Percentiles rank a stretch among this genome's conserved stretches.
Conservation (phyloP, 2,329 filamentous ascomycete species). For the Colletotrichum lindemuthianum region DNA sequence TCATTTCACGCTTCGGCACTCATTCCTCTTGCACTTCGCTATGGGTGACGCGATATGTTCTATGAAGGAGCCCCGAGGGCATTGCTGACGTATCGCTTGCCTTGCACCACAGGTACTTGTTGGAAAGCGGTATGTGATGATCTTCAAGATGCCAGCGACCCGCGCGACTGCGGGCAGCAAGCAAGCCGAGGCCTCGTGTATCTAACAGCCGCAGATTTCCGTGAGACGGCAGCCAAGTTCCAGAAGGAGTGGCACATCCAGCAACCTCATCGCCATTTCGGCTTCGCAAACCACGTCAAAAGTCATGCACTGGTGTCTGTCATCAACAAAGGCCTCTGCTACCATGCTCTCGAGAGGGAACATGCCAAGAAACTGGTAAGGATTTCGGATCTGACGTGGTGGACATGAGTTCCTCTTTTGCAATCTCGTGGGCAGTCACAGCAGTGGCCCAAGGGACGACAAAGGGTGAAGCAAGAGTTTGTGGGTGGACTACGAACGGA, state of each 20-base stretch:
- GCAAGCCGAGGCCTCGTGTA: conserved; percentile 20
- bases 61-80: conserved; percentile 14
- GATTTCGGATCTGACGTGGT: conserved; percentile 22
- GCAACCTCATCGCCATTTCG: conserved; percentile 70
- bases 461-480: conserved; percentile 37
- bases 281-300: conserved; percentile 73
- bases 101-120: conserved; percentile 59
- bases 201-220: conserved; percentile 63
- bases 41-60: neutral
- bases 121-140: conserved; percentile 68
- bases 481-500: conserved; percentile 35
- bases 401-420: conserved; percentile 31
- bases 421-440: conserved; percentile 21
- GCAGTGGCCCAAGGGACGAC: conserved; percentile 29
- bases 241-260: conserved; percentile 75
- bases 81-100: conserved; percentile 30
- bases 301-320: conserved; percentile 71
- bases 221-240: conserved; percentile 73
- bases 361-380: conserved; percentile 62
- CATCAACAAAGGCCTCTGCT: conserved; percentile 71
- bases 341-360: conserved; percentile 68
- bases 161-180: conserved; percentile 29
- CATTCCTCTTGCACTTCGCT: neutral
- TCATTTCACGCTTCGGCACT: conserved; percentile 17
- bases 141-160: conserved; percentile 20